Percentiles rank a stretch among this genome's conserved stretches.
phyloP scores from a whole-genome alignment of 345 rosid species.

The Turnera subulata region DNA sequence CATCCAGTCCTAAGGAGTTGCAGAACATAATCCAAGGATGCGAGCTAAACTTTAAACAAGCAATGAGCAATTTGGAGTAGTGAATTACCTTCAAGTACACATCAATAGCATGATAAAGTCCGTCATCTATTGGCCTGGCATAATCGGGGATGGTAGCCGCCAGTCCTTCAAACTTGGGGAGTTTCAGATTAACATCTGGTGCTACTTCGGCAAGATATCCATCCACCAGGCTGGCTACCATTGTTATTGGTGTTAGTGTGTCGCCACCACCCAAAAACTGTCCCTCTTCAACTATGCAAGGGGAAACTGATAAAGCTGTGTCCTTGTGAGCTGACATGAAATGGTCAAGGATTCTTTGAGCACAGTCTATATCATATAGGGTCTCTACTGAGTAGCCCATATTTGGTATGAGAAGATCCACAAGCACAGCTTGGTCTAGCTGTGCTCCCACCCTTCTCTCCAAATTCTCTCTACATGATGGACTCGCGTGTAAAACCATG shows the following conservation, averaged over 20 bases:
- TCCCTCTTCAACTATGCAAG: conserved; percentile 46
- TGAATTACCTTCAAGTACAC: conserved; percentile 71
- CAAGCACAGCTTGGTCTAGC: conserved; percentile 68
- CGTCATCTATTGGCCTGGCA: conserved; percentile 78
- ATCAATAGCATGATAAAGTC: conserved; percentile 84
- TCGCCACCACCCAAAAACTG: conserved; percentile 44
- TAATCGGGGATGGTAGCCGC: conserved; percentile 72
- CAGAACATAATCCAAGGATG: no score
- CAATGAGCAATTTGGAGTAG: not conserved
- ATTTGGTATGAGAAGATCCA: conserved; percentile 82
- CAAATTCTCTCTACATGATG: conserved; percentile 51
- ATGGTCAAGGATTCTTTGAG: conserved; percentile 77
- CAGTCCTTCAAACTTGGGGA: conserved; percentile 60
- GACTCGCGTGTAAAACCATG: conserved; percentile 52
- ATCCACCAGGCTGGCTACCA: conserved; percentile 73
- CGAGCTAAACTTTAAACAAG: not conserved
- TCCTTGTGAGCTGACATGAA: conserved; percentile 36
- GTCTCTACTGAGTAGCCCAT: conserved; percentile 69
- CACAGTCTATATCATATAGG: conserved; percentile 78
- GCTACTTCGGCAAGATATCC: conserved; percentile 89
- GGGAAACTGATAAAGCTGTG: conserved; percentile 13
- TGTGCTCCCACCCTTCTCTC: conserved; percentile 71
- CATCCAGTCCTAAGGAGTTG: no score
- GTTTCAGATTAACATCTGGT: conserved; percentile 79
- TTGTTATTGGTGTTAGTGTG: conserved; percentile 47